A percentile compares a stretch with the other conserved stretches of the same genome.
Evolutionary conservation across 2,329 filamentous ascomycete species (phyloP).

Genomic region (Arthrobotrys iridis): DNA sequence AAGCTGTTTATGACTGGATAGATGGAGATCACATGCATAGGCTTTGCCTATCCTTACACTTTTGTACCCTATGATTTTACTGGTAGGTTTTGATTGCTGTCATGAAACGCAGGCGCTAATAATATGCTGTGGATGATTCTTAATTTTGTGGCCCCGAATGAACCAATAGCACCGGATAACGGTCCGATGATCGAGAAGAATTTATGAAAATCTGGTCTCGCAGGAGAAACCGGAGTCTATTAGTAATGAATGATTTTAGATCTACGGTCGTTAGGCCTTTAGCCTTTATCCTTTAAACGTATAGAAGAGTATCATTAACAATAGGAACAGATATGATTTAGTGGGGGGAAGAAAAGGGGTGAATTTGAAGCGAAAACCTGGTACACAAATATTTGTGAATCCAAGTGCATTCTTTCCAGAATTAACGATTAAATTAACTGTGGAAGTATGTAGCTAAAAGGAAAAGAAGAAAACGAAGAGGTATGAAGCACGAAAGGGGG

Average conservation of each 20-base stretch:
- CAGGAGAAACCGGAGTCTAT: not conserved
- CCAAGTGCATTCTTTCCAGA: not conserved
- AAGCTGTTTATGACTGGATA: too few relatives aligned
- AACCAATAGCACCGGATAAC: not conserved
- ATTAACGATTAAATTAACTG: constrained; percentile 26
- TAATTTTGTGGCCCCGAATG: not conserved
- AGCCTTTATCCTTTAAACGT: not conserved
- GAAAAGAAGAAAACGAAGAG: constrained; percentile 1
- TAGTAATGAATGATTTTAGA: not conserved
- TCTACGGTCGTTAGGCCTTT: constrained; percentile 1
- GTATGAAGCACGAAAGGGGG: too few relatives aligned
- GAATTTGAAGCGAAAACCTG: constrained; percentile 39
- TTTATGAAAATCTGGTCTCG: too few relatives aligned
- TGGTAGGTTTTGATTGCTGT: not conserved
- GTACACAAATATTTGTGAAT: not conserved
- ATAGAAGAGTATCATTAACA: constrained; percentile 21
- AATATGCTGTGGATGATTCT: not conserved
- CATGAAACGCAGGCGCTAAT: constrained; percentile 1
- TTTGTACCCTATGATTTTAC: not conserved
- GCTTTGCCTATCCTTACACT: not conserved
- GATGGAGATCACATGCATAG: too few relatives aligned
- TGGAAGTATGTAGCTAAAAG: constrained; percentile 12
- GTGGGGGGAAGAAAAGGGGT: constrained; percentile 3
- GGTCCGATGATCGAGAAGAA: too few relatives aligned
- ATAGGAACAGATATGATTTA: constrained; percentile 3